Percentiles rank a stretch among this genome's conserved stretches.
Conservation (phyloP, 805 yeast genomes). For the Yamadazyma tumulicola region DNA sequence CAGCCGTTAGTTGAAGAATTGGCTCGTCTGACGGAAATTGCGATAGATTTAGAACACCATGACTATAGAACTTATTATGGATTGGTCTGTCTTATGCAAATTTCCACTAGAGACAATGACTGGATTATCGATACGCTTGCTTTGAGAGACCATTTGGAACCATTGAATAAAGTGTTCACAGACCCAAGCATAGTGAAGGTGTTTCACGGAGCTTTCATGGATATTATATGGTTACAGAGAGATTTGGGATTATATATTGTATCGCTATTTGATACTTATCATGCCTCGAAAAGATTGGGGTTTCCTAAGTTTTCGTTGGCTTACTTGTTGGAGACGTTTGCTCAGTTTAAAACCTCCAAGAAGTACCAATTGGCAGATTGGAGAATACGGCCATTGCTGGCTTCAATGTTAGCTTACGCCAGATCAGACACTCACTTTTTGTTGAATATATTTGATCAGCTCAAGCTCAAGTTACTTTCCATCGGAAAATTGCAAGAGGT, state of each 20-base stretch:
- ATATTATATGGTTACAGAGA: slow-evolving; percentile 93
- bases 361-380: slow-evolving; percentile 96
- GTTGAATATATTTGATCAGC: slow-evolving; percentile 70
- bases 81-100: slow-evolving; percentile 88
- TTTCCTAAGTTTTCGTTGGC: slow-evolving; percentile 84
- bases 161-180: slow-evolving; percentile 71
- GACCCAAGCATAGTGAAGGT: slow-evolving; percentile 81
- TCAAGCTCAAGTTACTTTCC: slow-evolving; percentile 57
- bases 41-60: slow-evolving; percentile 95
- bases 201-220: slow-evolving; percentile 96
- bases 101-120: slow-evolving; percentile 76
- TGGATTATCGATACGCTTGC: slow-evolving; percentile 84
- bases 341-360: slow-evolving; percentile 83
- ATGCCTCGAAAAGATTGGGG: slow-evolving; percentile 78
- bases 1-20: slow-evolving; percentile 54
- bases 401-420: slow-evolving; percentile 79
- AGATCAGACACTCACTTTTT: slow-evolving; percentile 93
- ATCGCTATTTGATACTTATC: slow-evolving; percentile 86
- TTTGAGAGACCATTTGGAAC: slow-evolving; percentile 65
- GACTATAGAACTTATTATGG: slow-evolving; percentile 90
- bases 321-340: slow-evolving; percentile 72
- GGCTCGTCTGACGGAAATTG: slow-evolving; percentile 56
- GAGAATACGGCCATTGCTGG: slow-evolving; percentile 82
- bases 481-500: slow-evolving; percentile 53
- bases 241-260: slow-evolving; percentile 92